Evolutionary conservation across 345 rosid species (phyloP).

Genomic region (Citrus glauca): DNA sequence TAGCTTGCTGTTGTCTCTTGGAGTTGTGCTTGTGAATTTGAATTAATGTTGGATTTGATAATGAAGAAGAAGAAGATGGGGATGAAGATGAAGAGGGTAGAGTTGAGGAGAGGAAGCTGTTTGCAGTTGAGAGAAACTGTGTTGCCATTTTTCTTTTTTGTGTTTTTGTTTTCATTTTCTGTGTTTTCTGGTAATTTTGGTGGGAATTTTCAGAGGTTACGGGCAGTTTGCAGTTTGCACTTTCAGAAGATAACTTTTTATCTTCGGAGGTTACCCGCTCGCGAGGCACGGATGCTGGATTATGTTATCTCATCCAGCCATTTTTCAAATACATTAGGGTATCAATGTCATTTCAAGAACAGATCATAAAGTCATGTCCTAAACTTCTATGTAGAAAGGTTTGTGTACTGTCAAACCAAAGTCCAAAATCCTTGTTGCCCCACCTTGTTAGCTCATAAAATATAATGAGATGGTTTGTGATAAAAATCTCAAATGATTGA

Average conservation of each 20-base stretch:
- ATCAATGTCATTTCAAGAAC: no score
- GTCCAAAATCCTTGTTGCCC: no score
- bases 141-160: constrained; percentile 47
- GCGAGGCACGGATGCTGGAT: no score
- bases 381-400: no score
- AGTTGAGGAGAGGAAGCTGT: constrained; percentile 34
- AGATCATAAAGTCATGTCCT: no score
- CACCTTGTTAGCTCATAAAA: no score
- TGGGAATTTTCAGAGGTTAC: constrained; percentile 28
- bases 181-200: constrained; percentile 27
- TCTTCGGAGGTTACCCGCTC: no score
- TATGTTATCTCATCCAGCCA: background rate
- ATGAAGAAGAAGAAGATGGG: constrained; percentile 4
- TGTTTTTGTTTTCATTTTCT: background rate
- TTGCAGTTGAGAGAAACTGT: constrained; percentile 46
- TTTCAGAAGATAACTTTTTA: constrained; percentile 33
- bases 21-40: constrained; percentile 21
- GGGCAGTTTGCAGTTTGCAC: constrained; percentile 2
- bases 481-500: no score
- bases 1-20: constrained; percentile 17
- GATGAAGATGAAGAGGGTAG: constrained; percentile 18
- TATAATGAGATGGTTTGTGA: no score
- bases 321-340: no score
- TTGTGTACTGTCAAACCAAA: no score
- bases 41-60: constrained; percentile 9